These are phyloP conservation scores for Colletotrichum australisinense DNA, from an alignment of 2,329 filamentous ascomycete species.

Conservation along the genomic window DNA sequence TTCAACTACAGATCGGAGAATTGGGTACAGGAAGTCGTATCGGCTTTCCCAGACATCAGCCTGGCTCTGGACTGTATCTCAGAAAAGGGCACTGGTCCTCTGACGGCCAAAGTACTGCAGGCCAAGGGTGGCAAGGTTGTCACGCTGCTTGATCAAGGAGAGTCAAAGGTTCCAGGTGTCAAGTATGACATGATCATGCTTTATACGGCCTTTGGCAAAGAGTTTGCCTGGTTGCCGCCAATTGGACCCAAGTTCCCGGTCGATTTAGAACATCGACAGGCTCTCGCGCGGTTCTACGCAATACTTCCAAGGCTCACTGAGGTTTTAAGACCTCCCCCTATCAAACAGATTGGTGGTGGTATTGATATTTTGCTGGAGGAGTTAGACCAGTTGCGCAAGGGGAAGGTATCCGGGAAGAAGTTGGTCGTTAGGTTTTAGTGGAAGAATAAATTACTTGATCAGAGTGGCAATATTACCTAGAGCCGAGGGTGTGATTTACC, in stretches of 20 bases:
- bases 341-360: constrained; percentile 30
- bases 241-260: constrained; percentile 44
- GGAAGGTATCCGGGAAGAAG: constrained; percentile 40
- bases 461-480: no score
- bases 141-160: constrained; percentile 38
- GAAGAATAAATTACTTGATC: not conserved
- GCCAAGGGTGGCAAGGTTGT: constrained; percentile 43
- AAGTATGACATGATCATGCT: constrained; percentile 40
- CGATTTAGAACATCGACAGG: constrained; percentile 38
- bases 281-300: constrained; percentile 38
- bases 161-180: constrained; percentile 37
- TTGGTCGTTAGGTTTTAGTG: constrained; percentile 34
- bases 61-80: constrained; percentile 46
- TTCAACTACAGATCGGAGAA: constrained; percentile 55
- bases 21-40: not conserved
- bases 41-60: constrained; percentile 40
- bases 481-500: no score
- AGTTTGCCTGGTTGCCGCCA: constrained; percentile 42
- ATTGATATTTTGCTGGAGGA: constrained; percentile 36
- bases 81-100: constrained; percentile 41
- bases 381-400: constrained; percentile 37
- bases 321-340: constrained; percentile 37
- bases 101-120: constrained; percentile 41
- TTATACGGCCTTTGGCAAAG: constrained; percentile 40
- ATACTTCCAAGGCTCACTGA: constrained; percentile 33